Base-by-base conservation (phyloP, 2,329 filamentous ascomycete species). In the Aureobasidium sp. region DNA sequence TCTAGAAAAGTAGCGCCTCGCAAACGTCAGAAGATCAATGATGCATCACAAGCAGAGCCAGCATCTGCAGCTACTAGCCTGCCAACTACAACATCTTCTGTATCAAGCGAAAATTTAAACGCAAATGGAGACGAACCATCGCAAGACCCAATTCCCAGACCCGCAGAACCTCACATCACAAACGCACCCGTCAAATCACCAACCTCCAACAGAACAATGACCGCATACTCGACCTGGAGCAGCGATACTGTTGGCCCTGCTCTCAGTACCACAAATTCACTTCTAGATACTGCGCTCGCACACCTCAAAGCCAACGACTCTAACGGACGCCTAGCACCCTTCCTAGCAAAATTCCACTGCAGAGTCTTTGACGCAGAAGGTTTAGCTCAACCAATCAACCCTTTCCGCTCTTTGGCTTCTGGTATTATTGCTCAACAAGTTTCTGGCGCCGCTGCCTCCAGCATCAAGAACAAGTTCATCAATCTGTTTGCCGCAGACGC, bases 351-450 rank as follows among this genome's bases (percentile, higher is more conserved):
- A 62, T 82, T 96, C 70, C 83, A 83, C 64, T 97, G 93, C 74
- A 81, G 80, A 60, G 76, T 94, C 17, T 97, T 97, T 75, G 89
- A 86, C 1, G 83, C 90, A 0, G 86, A 88, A 65, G 91, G 91
- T 0, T 77, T 97, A n/a, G 84, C 87, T 31, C 91, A 97, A 74
- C 81, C 85, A 66, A 84, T 97, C 64, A 91, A 97, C 74, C 94
- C 94, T 0, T 99, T 97, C 70, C 87, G 88, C 68, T 86, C 85
- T 62, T 81, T 99, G 37, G 82, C 85, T 42, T 92, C 88, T 73
- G 89, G 91, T 57, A 97, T 99, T 71, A 96, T 97, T 68, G 91
- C 90, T 59, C 94, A 97, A 76, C 94, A 99, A 77, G 93, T 99
- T 22, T 96, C 91, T 0, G 91, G 93, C 19, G 91, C 91, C 6